Evolutionary conservation across 2,329 filamentous ascomycete genomes (phyloP).

Genomic region (Aspergillus caelatus): DNA sequence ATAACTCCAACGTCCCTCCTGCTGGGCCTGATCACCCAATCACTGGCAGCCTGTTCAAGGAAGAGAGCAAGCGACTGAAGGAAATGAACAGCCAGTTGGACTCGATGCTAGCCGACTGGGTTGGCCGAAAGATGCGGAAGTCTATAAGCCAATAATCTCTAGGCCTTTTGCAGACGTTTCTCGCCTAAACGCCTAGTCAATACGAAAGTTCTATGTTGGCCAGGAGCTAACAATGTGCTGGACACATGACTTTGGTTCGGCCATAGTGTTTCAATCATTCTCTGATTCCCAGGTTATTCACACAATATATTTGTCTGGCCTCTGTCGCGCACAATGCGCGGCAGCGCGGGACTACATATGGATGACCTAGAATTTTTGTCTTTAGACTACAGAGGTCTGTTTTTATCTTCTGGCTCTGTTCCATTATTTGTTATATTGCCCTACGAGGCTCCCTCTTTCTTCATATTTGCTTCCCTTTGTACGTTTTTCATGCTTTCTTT

Average conservation of each 20-base stretch:
- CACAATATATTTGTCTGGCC: constrained; percentile 12
- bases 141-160: constrained; percentile 21
- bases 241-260: constrained; percentile 19
- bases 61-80: constrained; percentile 81
- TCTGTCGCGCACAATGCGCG: neutral
- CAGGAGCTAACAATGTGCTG: constrained; percentile 25
- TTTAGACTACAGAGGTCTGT: neutral
- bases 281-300: constrained; percentile 7
- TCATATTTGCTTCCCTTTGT: constrained; percentile 17
- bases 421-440: neutral
- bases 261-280: constrained; percentile 9
- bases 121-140: constrained; percentile 52
- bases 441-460: constrained; percentile 7
- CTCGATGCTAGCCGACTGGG: constrained; percentile 80
- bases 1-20: constrained; percentile 81
- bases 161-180: neutral
- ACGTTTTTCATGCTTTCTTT: constrained; percentile 15
- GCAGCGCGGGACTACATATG: neutral
- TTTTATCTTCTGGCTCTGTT: constrained; percentile 12
- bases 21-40: constrained; percentile 84
- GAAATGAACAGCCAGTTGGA: constrained; percentile 91
- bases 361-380: neutral
- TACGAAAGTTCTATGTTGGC: constrained; percentile 8
- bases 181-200: neutral
- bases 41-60: constrained; percentile 76